Evolutionary conservation across 129 eudicot genomes (phyloP).

Genomic region (Centella asiatica): DNA sequence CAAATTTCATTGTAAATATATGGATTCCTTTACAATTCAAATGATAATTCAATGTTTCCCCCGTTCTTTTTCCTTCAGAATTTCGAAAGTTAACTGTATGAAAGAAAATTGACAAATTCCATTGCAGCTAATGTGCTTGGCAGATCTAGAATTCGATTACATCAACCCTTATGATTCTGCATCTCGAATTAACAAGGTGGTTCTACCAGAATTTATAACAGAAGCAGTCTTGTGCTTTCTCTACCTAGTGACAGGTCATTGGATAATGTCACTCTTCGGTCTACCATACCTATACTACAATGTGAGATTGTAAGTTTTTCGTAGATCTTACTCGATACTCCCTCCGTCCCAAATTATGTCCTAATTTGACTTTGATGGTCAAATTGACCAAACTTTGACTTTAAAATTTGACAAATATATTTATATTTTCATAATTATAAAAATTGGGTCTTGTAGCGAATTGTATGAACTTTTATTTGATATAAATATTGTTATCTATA

Average conservation of each 20-base stretch:
- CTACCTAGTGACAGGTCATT: slow-evolving; percentile 79
- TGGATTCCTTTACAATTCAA: background rate
- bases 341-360: too few relatives aligned
- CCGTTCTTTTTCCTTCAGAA: background rate
- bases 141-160: slow-evolving; percentile 97
- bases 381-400: too few relatives aligned
- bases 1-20: too few relatives aligned
- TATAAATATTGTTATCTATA: too few relatives aligned
- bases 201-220: slow-evolving; percentile 77
- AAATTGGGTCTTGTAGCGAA: too few relatives aligned
- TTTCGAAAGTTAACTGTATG: background rate
- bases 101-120: slow-evolving; percentile 1
- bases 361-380: too few relatives aligned
- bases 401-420: too few relatives aligned
- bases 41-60: background rate
- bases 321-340: background rate
- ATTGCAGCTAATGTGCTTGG: slow-evolving; percentile 96
- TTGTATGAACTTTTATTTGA: too few relatives aligned
- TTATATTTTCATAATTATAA: too few relatives aligned
- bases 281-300: slow-evolving; percentile 91
- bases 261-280: slow-evolving; percentile 81
- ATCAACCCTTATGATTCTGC: slow-evolving; percentile 96
- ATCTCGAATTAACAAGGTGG: slow-evolving; percentile 67
- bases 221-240: slow-evolving; percentile 68
- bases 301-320: slow-evolving; percentile 65